Conservation (phyloP, 2,329 filamentous ascomycete genomes). For the Endocalyx cinctus region DNA sequence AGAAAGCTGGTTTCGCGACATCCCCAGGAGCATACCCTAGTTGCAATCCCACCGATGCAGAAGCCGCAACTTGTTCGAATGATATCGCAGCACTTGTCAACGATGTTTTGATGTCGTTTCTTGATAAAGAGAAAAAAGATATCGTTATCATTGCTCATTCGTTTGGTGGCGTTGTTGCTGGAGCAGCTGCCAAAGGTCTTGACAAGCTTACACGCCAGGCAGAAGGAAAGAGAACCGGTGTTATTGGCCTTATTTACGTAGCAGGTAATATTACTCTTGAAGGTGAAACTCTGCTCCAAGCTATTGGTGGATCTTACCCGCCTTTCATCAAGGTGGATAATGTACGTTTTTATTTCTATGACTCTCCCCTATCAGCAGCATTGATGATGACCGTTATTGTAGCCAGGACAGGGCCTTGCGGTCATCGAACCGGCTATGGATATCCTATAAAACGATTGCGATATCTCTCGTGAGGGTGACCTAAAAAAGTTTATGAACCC, state of each 20-base stretch:
- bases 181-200: constrained; percentile 18
- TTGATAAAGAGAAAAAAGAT: constrained; percentile 13
- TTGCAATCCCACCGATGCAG: constrained; percentile 13
- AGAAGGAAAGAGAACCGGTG: constrained; percentile 6
- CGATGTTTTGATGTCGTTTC: constrained; percentile 11
- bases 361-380: too few relatives aligned
- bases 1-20: constrained; percentile 10
- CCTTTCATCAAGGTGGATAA: constrained; percentile 16
- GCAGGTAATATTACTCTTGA: constrained; percentile 16
- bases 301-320: constrained; percentile 14
- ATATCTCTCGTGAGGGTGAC: constrained; percentile 1
- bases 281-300: constrained; percentile 10
- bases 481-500: constrained; percentile 5
- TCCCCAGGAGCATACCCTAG: constrained; percentile 18
- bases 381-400: too few relatives aligned
- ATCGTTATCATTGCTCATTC: constrained; percentile 21
- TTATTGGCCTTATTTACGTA: constrained; percentile 17
- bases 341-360: too few relatives aligned
- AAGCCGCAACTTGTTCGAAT: constrained; percentile 5
- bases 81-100: constrained; percentile 12
- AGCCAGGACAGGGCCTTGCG: constrained; percentile 3
- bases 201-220: constrained; percentile 13
- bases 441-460: constrained; percentile 10
- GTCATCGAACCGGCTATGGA: constrained; percentile 8
- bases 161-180: constrained; percentile 19